Conservation (phyloP, 176 grass and related monocot genomes). For the Carex scoparia region DNA sequence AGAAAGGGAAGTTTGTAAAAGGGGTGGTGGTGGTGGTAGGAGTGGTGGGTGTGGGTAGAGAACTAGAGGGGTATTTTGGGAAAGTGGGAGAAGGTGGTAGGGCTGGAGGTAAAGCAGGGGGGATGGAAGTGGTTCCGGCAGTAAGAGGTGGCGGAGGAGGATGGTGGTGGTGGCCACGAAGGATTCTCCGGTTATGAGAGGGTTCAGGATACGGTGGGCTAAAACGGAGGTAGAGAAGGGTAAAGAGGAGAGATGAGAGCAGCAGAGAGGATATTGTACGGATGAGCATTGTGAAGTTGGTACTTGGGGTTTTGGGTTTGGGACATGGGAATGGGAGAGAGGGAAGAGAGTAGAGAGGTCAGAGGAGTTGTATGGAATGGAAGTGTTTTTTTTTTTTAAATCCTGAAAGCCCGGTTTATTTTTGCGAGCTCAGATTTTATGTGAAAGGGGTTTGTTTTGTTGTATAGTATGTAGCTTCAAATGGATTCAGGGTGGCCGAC, state of each 20-base stretch:
- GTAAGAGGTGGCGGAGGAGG: neutral
- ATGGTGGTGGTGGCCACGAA: conserved; percentile 25
- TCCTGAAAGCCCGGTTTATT: conserved; percentile 1
- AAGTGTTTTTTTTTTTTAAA: conserved; percentile 13
- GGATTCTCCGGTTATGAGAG: conserved; percentile 26
- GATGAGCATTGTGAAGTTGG: neutral
- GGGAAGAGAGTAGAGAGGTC: neutral
- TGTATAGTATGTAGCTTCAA: neutral
- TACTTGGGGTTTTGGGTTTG: conserved; percentile 11
- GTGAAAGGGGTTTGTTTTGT: neutral
- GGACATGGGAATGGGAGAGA: neutral
- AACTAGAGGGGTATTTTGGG: conserved; percentile 34
- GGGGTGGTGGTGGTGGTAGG: conserved; percentile 1
- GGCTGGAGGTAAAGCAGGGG: neutral
- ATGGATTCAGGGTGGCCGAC: too few species aligned
- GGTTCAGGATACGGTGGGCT: neutral
- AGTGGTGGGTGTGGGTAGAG: conserved; percentile 18
- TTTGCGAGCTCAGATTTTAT: neutral
- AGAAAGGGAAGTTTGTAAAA: conserved; percentile 28
- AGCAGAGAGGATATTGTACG: conserved; percentile 6
- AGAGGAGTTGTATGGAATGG: neutral
- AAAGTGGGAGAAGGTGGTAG: conserved; percentile 28
- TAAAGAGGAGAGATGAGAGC: neutral
- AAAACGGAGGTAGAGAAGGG: neutral
- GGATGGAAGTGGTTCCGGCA: neutral